A percentile compares a stretch with the other conserved stretches of the same genome.
Evolutionary conservation across 2,329 filamentous ascomycete genomes (phyloP).

Genomic region (Akanthomyces uredinophilus): DNA sequence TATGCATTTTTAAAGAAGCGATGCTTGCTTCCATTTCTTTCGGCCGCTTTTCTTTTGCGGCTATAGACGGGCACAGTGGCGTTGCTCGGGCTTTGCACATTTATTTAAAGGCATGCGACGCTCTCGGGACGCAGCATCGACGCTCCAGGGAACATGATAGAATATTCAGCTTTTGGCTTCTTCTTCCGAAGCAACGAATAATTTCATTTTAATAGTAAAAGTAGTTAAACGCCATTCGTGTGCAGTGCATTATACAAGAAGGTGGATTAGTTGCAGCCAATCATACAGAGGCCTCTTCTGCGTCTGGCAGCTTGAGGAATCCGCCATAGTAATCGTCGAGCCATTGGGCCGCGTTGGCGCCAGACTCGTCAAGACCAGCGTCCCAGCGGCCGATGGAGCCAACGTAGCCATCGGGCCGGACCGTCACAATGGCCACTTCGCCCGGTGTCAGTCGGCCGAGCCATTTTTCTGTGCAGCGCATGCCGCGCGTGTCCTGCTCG

Average conservation of each 20-base stretch:
- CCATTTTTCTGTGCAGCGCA: conserved; percentile 64
- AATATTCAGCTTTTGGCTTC: neutral
- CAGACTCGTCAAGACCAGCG: conserved; percentile 44
- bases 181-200: neutral
- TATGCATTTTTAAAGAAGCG: conserved; percentile 41
- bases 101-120: neutral
- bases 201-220: neutral
- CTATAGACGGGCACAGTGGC: neutral
- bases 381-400: conserved; percentile 57
- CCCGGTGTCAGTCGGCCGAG: conserved; percentile 51
- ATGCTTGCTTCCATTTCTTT: neutral
- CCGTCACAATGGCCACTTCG: conserved; percentile 60
- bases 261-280: neutral
- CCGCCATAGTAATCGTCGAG: conserved; percentile 50
- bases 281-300: conserved; percentile 18
- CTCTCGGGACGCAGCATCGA: neutral
- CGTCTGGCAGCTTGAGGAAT: conserved; percentile 46
- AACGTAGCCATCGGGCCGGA: conserved; percentile 70
- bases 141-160: neutral
- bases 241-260: neutral
- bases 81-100: neutral
- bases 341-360: conserved; percentile 49
- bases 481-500: conserved; percentile 47
- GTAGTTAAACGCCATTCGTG: neutral
- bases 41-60: neutral